Evolutionary conservation across 768 basidiomycete genomes (phyloP), one percentile per base, ranked within the genome.

Genomic region (Tulasnella sp.): DNA sequence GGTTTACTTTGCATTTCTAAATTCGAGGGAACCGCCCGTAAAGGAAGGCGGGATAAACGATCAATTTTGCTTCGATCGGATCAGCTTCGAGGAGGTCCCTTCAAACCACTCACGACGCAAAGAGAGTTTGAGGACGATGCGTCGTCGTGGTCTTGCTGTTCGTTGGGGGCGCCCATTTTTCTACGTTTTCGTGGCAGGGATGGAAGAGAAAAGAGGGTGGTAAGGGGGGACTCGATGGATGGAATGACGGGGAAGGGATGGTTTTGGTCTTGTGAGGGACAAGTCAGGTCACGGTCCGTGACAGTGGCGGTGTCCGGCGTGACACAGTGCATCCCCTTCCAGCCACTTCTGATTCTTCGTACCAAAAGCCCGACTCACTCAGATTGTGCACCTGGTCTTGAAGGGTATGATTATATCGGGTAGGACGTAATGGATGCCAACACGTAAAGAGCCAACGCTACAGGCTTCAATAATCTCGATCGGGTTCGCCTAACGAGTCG

Each of bases 1-100:
- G 77, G 8, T 44, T 58, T 64, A 60, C 22, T 37, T n/a, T 7
- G 60, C 77, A 78, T 78, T 78, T 78, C 77, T 78, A 42, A 16
- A 42, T 37, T 44, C 31, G 42, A 75, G 16, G 1, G 31, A 6
- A 44, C 74, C 64, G 64, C 64, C 64, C 64, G 28, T 20, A 37
- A 69, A 37, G 64, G 34, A 37, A 69, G 64, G 24, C 64, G 64
- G 14, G 7, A 69, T 54, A 69, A 28, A 18, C 34, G 64, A 69
- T 69, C 64, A 69, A 37, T 37, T 16, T 37, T 69, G n/a, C 16
- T 28, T 31, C 46, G 46, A 46, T 46, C 46, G 2, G 2, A 46
- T 46, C 46, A 20, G 46, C 18, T 3, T 14, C 16, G 3, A 14
- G 44, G 46, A 46, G 46, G 46, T 46, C 46, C 46, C 28, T 16